These are phyloP conservation scores for Bretziella fagacearum DNA, from an alignment of 2,329 filamentous ascomycete genomes.

Conservation along the genomic window DNA sequence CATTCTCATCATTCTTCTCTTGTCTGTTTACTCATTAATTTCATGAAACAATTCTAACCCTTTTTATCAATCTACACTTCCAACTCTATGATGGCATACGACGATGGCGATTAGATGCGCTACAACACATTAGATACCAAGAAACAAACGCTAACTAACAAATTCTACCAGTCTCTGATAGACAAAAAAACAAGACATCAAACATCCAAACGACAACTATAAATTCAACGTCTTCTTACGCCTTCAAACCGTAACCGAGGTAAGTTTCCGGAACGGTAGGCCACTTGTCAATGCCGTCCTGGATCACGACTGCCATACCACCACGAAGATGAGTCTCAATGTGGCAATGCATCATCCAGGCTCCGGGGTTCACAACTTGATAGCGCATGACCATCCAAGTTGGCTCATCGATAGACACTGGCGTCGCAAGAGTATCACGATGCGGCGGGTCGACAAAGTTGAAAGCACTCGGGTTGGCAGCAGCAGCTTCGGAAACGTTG, in stretches of 20 bases:
- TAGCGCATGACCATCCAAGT: conserved; percentile 36
- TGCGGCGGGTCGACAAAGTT: conserved; percentile 39
- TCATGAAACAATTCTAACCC: background rate
- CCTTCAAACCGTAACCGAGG: background rate
- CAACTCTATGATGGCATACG: background rate
- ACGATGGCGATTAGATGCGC: background rate
- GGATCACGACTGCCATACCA: conserved; percentile 37
- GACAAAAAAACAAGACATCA: background rate
- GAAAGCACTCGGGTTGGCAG: conserved; percentile 31
- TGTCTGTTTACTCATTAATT: background rate
- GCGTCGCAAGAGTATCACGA: conserved; percentile 26
- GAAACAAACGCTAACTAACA: background rate
- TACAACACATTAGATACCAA: background rate
- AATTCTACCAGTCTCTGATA: background rate
- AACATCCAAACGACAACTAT: background rate
- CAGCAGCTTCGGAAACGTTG: conserved; percentile 34
- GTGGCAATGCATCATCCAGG: conserved; percentile 40
- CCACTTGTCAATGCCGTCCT: conserved; percentile 30
- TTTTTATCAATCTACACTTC: background rate
- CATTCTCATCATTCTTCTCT: background rate
- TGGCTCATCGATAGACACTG: conserved; percentile 6
- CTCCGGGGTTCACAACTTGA: conserved; percentile 33
- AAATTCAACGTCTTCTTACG: background rate
- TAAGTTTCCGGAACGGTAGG: conserved; percentile 27
- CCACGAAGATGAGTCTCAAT: conserved; percentile 35